These are phyloP conservation scores for Asterella californica DNA, from an alignment of 225 moss, liverwort and hornwort genomes.

Conservation along the genomic window DNA sequence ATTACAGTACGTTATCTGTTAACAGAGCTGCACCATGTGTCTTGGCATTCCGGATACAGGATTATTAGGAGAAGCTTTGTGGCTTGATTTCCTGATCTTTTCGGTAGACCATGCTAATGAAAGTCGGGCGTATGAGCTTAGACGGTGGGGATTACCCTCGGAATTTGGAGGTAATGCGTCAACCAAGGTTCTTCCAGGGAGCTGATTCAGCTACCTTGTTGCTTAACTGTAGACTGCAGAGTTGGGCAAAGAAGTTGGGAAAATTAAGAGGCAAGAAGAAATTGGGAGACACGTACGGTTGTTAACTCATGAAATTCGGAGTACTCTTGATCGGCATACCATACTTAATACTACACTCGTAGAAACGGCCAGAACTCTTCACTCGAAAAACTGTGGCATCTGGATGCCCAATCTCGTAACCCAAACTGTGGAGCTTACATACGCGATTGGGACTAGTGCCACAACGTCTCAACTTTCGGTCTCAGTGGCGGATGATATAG, in stretches of 20 bases:
- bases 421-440: constrained; percentile 60
- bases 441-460: constrained; percentile 39
- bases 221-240: constrained; percentile 69
- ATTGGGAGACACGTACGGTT: constrained; percentile 68
- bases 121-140: no score
- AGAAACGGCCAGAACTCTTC: constrained; percentile 62
- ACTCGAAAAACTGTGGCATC: constrained; percentile 63
- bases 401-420: constrained; percentile 69
- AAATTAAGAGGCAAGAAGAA: constrained; percentile 75
- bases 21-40: no score
- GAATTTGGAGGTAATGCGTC: no score
- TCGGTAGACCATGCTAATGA: no score
- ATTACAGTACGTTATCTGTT: background rate
- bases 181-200: background rate
- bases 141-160: no score
- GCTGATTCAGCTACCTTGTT: background rate
- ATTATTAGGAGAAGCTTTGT: no score
- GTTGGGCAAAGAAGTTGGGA: constrained; percentile 76
- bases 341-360: constrained; percentile 77
- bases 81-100: no score
- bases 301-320: constrained; percentile 82
- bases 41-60: no score
- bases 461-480: constrained; percentile 30
- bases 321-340: constrained; percentile 81
- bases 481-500: constrained; percentile 51